Percentiles rank a stretch among this genome's conserved stretches.
phyloP scores from a whole-genome alignment of 2,329 filamentous ascomycete genomes.

The Cadophora sp. region DNA sequence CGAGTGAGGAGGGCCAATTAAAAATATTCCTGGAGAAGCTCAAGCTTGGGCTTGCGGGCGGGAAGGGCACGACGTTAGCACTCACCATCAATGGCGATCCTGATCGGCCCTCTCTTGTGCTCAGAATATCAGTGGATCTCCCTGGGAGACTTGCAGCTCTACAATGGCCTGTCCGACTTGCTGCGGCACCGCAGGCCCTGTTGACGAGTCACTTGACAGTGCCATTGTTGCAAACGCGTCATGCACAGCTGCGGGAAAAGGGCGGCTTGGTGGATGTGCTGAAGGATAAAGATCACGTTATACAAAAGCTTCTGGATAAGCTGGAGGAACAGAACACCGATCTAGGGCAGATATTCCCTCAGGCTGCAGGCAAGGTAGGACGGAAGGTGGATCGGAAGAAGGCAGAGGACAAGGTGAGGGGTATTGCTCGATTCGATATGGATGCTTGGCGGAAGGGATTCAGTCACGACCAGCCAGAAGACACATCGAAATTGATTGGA shows the following conservation, averaged over 20 bases:
- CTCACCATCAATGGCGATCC: constrained; percentile 52
- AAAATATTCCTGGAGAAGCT: constrained; percentile 70
- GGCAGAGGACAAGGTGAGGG: constrained; percentile 50
- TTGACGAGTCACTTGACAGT: constrained; percentile 55
- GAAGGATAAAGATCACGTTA: constrained; percentile 60
- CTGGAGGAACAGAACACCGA: constrained; percentile 59
- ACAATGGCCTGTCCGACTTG: constrained; percentile 68
- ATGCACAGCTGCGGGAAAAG: constrained; percentile 52
- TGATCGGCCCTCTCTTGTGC: constrained; percentile 47
- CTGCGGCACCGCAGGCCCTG: constrained; percentile 44
- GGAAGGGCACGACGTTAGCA: constrained; percentile 53
- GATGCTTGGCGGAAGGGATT: constrained; percentile 35
- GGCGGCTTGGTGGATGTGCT: constrained; percentile 53
- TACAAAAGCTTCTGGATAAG: constrained; percentile 60
- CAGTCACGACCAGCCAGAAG: constrained; percentile 20
- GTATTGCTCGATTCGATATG: constrained; percentile 54
- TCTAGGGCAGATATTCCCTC: constrained; percentile 58
- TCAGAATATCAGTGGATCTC: constrained; percentile 63
- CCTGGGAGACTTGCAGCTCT: constrained; percentile 68
- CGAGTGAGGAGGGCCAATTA: constrained; percentile 70
- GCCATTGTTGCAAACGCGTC: constrained; percentile 54
- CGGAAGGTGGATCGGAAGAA: constrained; percentile 49
- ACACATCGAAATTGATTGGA: constrained; percentile 32
- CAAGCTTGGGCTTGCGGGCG: constrained; percentile 52
- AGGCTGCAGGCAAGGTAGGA: constrained; percentile 45